phyloP scores from a whole-genome alignment of 148 eudicot species.

The Rhododendron molle region DNA sequence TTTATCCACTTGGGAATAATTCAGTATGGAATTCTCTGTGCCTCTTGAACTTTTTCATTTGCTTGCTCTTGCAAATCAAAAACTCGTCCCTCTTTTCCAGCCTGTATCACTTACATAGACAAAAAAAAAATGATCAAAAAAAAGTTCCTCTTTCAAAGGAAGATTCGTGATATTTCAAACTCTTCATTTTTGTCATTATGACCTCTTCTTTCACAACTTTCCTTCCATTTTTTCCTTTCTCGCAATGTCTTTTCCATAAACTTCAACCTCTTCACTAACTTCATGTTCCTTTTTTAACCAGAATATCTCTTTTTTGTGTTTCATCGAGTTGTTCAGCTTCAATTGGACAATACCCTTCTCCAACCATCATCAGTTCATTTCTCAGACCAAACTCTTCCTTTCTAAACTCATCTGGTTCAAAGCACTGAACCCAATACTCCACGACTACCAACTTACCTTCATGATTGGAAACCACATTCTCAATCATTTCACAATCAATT shows the following conservation, averaged over 20 bases:
- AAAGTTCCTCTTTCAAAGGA: background rate
- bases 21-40: background rate
- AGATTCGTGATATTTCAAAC: background rate
- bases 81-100: background rate
- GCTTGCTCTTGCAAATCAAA: background rate
- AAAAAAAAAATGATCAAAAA: too few species aligned
- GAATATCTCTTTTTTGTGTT: background rate
- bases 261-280: background rate
- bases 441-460: too few species aligned
- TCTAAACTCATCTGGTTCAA: background rate
- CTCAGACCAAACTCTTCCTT: background rate
- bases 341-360: background rate
- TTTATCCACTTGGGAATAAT: background rate
- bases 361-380: background rate
- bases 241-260: background rate
- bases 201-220: background rate
- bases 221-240: background rate
- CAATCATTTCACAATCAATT: too few species aligned
- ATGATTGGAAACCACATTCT: too few species aligned
- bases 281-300: background rate
- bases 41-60: background rate
- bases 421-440: background rate
- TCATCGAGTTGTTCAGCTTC: background rate
- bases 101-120: background rate
- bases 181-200: background rate